Conservation (phyloP, 805 yeast genomes). For the Myxozyma melibiosi region DNA sequence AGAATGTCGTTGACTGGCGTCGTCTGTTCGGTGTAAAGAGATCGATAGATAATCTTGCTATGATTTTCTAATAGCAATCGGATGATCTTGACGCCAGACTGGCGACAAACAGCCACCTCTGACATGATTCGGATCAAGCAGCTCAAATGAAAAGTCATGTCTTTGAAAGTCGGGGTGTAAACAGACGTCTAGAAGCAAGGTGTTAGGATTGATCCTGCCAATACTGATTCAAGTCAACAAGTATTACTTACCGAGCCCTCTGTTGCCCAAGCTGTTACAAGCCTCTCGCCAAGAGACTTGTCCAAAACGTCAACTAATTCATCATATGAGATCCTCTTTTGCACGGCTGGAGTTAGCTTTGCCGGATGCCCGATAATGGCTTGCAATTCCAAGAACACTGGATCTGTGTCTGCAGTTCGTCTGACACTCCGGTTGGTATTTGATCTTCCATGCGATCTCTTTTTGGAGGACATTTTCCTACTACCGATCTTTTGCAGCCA, state of each 20-base stretch:
- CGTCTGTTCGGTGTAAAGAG: slow-evolving; percentile 60
- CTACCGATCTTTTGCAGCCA: background rate
- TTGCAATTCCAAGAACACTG: background rate
- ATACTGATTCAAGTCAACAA: background rate
- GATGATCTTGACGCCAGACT: slow-evolving; percentile 42
- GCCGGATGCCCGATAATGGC: slow-evolving; percentile 9
- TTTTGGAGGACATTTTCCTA: background rate
- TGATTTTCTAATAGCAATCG: slow-evolving; percentile 58
- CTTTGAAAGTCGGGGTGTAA: slow-evolving; percentile 9
- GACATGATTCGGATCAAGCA: slow-evolving; percentile 1
- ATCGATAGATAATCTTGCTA: slow-evolving; percentile 66
- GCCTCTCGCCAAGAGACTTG: slow-evolving; percentile 17
- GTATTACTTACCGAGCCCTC: slow-evolving; percentile 14
- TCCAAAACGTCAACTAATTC: slow-evolving; percentile 7
- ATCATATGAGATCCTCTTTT: background rate
- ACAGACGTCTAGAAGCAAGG: slow-evolving; percentile 10
- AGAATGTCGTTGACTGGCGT: slow-evolving; percentile 63
- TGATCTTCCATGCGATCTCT: background rate
- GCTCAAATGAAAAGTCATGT: slow-evolving; percentile 5
- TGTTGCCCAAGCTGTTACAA: slow-evolving; percentile 23
- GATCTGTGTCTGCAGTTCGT: slow-evolving; percentile 7
- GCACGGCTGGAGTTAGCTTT: background rate
- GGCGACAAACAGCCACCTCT: background rate
- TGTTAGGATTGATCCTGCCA: background rate
- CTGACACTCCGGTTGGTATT: slow-evolving; percentile 3